Evolutionary conservation across 495 filamentous ascomycete species (phyloP).

Genomic region (Mytilinidion resinicola): DNA sequence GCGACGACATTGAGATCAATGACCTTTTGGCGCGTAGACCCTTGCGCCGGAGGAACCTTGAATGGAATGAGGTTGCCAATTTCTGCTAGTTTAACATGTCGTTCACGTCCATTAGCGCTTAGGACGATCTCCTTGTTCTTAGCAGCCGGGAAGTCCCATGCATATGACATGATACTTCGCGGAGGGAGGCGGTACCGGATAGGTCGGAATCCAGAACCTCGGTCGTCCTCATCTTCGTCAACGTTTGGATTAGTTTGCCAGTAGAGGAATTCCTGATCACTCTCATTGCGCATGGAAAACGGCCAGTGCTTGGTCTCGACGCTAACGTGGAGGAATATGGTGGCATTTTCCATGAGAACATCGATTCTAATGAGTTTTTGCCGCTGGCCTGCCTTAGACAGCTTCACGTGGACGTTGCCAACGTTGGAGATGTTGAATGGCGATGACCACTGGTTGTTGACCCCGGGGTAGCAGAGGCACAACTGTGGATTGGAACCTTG

Average conservation of each 20-base stretch:
- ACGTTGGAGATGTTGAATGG: constrained; percentile 95
- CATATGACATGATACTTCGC: constrained; percentile 97
- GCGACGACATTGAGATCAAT: constrained; percentile 95
- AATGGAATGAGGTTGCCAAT: constrained; percentile 92
- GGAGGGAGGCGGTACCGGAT: constrained; percentile 90
- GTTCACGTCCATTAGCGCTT: constrained; percentile 67
- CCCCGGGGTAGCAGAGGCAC: constrained; percentile 84
- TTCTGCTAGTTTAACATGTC: constrained; percentile 88
- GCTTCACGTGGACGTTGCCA: constrained; percentile 85
- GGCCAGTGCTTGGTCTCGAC: constrained; percentile 93
- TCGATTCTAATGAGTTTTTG: constrained; percentile 85
- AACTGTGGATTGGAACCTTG: constrained; percentile 76
- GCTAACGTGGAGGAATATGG: constrained; percentile 85
- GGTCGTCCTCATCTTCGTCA: constrained; percentile 78
- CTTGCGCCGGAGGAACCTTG: constrained; percentile 60
- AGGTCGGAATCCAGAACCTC: constrained; percentile 73
- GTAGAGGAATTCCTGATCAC: constrained; percentile 91
- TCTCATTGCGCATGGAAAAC: constrained; percentile 97
- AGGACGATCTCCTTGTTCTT: constrained; percentile 90
- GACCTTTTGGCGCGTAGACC: constrained; percentile 60
- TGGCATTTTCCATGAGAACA: constrained; percentile 82
- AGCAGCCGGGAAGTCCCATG: constrained; percentile 97
- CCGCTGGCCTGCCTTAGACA: constrained; percentile 81
- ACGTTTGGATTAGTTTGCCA: constrained; percentile 74
- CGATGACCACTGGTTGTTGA: constrained; percentile 97